These are phyloP conservation scores for Dothidotthia symphoricarpi DNA, from an alignment of 2,329 filamentous ascomycete genomes.

Conservation along the genomic window DNA sequence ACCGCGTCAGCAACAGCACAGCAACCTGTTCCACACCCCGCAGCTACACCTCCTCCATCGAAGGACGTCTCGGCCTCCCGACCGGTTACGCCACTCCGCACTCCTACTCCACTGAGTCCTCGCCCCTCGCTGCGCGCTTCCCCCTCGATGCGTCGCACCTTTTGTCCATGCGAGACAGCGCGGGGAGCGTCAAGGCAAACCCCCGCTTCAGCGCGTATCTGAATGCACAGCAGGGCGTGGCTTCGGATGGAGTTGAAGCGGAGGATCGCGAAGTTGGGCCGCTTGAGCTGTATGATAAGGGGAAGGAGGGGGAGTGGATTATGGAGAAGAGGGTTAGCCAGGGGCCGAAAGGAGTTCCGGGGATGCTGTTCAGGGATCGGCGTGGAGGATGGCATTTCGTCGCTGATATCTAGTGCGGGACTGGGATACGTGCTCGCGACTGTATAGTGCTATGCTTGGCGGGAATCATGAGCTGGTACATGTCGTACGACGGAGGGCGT, in stretches of 20 bases:
- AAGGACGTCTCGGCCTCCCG: slow-evolving; percentile 12
- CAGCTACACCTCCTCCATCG: slow-evolving; percentile 9
- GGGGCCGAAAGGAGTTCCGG: slow-evolving; percentile 6
- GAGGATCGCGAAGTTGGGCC: slow-evolving; percentile 12
- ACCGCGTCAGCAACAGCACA: slow-evolving; percentile 11
- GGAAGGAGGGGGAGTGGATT: slow-evolving; percentile 17
- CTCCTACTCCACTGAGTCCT: slow-evolving; percentile 1
- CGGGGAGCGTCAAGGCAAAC: slow-evolving; percentile 6
- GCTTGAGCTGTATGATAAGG: slow-evolving; percentile 13
- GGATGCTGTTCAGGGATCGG: slow-evolving; percentile 18
- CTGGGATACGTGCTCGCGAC: too few species aligned
- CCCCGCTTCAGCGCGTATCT: slow-evolving; percentile 18
- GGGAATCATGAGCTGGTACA: too few species aligned
- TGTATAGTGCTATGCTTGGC: too few species aligned
- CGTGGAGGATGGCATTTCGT: slow-evolving; percentile 18
- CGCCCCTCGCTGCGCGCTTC: slow-evolving; percentile 14
- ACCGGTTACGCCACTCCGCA: slow-evolving; percentile 9
- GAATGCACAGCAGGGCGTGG: slow-evolving; percentile 3
- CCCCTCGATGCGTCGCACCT: slow-evolving; percentile 3
- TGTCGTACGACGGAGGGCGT: too few species aligned
- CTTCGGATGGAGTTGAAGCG: slow-evolving; percentile 9
- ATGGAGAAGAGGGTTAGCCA: slow-evolving; percentile 16
- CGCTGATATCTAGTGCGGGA: slow-evolving; percentile 9
- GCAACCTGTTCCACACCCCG: slow-evolving; percentile 5
- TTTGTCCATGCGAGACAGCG: slow-evolving; percentile 13